phyloP scores from a whole-genome alignment of 2,329 filamentous ascomycete genomes.

The Fusarium palustre region DNA sequence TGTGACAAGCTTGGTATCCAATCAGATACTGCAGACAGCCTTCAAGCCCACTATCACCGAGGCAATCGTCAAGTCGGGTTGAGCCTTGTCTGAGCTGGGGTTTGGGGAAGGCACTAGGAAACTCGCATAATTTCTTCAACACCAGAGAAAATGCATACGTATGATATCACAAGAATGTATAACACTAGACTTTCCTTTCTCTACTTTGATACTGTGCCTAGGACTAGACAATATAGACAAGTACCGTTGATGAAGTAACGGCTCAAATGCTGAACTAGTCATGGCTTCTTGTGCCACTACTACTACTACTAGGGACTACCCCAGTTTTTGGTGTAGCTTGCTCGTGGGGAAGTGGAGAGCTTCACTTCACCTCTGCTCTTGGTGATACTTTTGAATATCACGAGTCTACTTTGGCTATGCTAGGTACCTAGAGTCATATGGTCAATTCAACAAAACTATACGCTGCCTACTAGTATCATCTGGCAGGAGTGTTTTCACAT shows the following conservation, averaged over 20 bases:
- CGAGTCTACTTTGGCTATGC: neutral
- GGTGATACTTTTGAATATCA: neutral
- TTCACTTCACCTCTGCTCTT: neutral
- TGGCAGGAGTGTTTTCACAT: neutral
- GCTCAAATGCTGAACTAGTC: neutral
- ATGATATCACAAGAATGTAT: neutral
- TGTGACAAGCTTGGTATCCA: neutral
- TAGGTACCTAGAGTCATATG: neutral
- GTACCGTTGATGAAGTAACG: neutral
- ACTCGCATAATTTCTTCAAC: neutral
- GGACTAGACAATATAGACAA: neutral
- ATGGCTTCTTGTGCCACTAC: neutral
- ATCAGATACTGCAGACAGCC: neutral
- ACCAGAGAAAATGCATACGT: neutral
- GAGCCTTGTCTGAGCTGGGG: slow-evolving; percentile 26
- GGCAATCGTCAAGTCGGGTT: slow-evolving; percentile 28
- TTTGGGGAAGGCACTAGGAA: slow-evolving; percentile 8
- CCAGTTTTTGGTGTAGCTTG: slow-evolving; percentile 9
- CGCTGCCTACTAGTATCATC: too few species aligned
- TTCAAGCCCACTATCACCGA: slow-evolving; percentile 29
- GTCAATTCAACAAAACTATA: too few species aligned
- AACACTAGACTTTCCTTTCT: neutral
- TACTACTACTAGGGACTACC: slow-evolving; percentile 17
- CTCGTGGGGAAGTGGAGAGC: slow-evolving; percentile 35
- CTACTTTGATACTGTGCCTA: neutral